These are phyloP conservation scores for Suhomyces sp. DNA, from an alignment of 805 yeast species.

Conservation along the genomic window DNA sequence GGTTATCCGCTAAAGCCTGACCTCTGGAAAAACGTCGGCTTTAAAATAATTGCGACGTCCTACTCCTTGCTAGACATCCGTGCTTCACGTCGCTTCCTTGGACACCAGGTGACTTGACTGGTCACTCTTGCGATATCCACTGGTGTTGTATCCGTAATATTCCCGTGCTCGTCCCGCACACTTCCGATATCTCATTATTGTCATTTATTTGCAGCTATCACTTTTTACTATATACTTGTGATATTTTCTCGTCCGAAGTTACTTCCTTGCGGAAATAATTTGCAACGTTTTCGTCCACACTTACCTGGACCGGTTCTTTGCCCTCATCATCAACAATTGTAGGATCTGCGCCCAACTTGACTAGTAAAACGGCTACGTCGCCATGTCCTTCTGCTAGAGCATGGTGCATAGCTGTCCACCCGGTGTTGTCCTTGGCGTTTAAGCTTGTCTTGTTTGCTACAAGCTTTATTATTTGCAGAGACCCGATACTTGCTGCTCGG, in stretches of 20 bases:
- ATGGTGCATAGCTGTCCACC: slow-evolving; percentile 88
- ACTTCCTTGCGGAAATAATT: slow-evolving; percentile 10
- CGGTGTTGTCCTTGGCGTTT: slow-evolving; percentile 63
- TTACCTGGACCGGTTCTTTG: slow-evolving; percentile 36
- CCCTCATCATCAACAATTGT: slow-evolving; percentile 48
- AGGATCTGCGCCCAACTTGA: slow-evolving; percentile 66
- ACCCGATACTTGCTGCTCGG: slow-evolving; percentile 81
- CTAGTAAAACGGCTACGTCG: slow-evolving; percentile 63
- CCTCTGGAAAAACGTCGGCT: not conserved
- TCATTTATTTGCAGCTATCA: not conserved
- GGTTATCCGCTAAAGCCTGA: not conserved
- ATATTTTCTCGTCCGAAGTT: not conserved
- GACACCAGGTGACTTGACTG: not conserved
- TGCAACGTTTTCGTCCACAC: slow-evolving; percentile 33
- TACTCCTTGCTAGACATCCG: not conserved
- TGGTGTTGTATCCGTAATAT: not conserved
- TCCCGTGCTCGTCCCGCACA: not conserved
- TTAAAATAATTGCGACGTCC: not conserved
- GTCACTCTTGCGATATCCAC: not conserved
- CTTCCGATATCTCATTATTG: not conserved
- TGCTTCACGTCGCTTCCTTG: not conserved
- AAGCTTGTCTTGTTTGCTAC: slow-evolving; percentile 57
- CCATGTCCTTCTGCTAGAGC: slow-evolving; percentile 89
- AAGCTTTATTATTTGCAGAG: slow-evolving; percentile 50
- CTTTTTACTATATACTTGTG: not conserved